Conservation (phyloP, 202 grass and related monocot species). For the Miscanthus sacchariflorus region DNA sequence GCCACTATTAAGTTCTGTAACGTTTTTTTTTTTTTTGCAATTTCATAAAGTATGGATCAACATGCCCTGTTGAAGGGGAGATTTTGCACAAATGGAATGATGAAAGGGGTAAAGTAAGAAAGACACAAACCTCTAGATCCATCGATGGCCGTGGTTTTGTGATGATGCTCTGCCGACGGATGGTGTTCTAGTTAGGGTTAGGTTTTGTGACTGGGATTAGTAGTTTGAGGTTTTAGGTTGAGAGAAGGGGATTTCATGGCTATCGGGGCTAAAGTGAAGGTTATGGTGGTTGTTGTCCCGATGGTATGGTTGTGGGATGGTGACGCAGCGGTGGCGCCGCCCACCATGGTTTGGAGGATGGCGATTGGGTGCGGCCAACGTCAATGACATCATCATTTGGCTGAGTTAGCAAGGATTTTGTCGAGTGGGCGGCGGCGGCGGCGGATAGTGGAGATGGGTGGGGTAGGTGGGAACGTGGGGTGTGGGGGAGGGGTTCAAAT, state of each 20-base stretch:
- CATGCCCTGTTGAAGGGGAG: background rate
- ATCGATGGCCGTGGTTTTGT: background rate
- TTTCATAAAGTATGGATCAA: constrained; percentile 10
- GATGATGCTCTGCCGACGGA: background rate
- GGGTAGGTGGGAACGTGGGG: background rate
- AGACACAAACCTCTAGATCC: background rate
- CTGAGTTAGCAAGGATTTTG: background rate
- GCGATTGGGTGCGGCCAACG: background rate
- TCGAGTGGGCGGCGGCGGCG: background rate
- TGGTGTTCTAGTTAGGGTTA: background rate
- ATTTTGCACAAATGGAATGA: constrained; percentile 2
- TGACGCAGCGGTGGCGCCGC: background rate
- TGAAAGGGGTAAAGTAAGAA: background rate
- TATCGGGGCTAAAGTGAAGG: background rate
- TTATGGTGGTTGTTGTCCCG: background rate
- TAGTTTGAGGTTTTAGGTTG: background rate
- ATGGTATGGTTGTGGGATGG: background rate
- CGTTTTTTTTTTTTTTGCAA: background rate
- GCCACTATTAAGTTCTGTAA: background rate
- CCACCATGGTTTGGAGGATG: background rate
- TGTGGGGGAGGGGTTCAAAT: background rate
- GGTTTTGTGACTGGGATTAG: background rate
- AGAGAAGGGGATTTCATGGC: background rate
- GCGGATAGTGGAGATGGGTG: background rate
- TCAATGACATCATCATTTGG: background rate